Base-by-base conservation (phyloP, 306 rosid genomes). In the Casuarina equisetifolia region DNA sequence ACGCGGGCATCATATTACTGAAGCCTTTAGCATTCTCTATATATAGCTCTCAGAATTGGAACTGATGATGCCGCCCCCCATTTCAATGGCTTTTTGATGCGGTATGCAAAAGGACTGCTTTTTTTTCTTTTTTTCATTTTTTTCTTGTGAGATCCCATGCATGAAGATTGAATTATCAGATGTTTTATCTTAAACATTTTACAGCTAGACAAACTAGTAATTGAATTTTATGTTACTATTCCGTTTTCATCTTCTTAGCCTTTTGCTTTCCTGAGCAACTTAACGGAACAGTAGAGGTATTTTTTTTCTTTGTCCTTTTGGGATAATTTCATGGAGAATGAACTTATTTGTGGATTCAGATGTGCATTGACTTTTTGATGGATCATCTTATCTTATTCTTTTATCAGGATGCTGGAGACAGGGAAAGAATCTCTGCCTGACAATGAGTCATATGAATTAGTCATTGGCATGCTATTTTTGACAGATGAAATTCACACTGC, bases 381-480 rank as follows among this genome's bases (percentile, higher is more conserved):
- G 40, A 69, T 70, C 57, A 44, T 78, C 71, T 62, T 67, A 57
- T 48, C 75, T 84, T 74, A 59, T n/a, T 72, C 73, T 50, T 71
- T 61, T 76, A 74, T 74, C 96, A 92, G 99, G 92, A 96, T 96
- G 98, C 86, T 87, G 89, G 88, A 82, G 84, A 48, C 89, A 9
- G 96, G 97, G 78, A 85, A 78, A 49, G 99, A 83, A 36, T 81
- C 91, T 77, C 79, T 4, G 82, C 98, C 99, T 9, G 98, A 96
- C 76, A 81, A 88, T 46, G 97, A 91, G 83, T 96, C 99, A 42
- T 92, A 90, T 83, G 85, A 88, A 76, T 79, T 92, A 61, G 87
- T 96, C 80, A 80, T 92, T 59, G 91, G 85, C 74, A 82, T 96
- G 99, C 90, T 90, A 75, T 88, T 96, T 66, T 54, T 80, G 32